phyloP scores from a whole-genome alignment of 805 yeast genomes.

The Monosporozyma solicola region DNA sequence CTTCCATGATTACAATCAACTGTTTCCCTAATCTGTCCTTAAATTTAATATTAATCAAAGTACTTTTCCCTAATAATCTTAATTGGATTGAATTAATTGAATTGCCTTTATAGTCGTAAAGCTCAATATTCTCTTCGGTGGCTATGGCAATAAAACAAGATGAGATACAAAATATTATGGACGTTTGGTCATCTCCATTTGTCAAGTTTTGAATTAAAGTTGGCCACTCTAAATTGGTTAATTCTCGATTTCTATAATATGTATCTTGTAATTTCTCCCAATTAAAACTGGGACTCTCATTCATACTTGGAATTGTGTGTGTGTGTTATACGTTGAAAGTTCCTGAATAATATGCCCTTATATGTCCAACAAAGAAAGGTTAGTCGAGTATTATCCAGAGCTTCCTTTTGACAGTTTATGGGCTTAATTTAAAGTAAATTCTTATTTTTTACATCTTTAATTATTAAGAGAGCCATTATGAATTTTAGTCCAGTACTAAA shows the following conservation, averaged over 20 bases:
- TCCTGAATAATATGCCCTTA: background rate
- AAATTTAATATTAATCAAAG: slow-evolving; percentile 15
- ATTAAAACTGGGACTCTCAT: slow-evolving; percentile 36
- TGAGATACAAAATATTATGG: slow-evolving; percentile 31
- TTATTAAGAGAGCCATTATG: background rate
- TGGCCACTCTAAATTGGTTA: slow-evolving; percentile 21
- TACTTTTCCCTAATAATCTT: slow-evolving; percentile 9
- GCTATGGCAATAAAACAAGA: slow-evolving; percentile 37
- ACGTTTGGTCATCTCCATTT: background rate
- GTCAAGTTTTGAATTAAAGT: slow-evolving; percentile 1
- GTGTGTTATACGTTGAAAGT: background rate
- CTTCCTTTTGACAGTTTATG: background rate
- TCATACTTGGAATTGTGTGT: background rate
- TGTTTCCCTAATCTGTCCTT: slow-evolving; percentile 8
- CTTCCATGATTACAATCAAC: slow-evolving; percentile 12
- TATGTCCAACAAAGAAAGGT: background rate
- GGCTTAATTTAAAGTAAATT: background rate
- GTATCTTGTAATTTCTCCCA: slow-evolving; percentile 78
- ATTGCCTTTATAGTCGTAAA: slow-evolving; percentile 33
- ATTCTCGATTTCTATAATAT: slow-evolving; percentile 47
- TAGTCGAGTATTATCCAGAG: background rate
- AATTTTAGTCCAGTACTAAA: background rate
- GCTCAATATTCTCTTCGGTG: slow-evolving; percentile 19
- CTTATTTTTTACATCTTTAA: background rate
- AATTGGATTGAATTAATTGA: slow-evolving; percentile 4